These are phyloP conservation scores for Candida albicans DNA, from an alignment of 1,139 yeast species.

Conservation along the genomic window DNA sequence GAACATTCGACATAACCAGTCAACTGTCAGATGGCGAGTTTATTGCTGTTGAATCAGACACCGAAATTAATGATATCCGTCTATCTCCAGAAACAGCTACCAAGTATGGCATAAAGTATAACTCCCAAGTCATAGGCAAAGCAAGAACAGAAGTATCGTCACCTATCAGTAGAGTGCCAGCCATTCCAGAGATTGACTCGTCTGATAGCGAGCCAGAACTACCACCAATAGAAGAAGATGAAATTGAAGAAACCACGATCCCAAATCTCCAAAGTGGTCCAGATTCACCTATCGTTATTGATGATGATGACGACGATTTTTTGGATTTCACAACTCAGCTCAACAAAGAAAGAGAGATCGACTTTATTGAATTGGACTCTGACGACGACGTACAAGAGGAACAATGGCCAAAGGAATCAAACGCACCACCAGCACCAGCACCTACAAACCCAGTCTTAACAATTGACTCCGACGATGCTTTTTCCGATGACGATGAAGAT, in stretches of 20 bases:
- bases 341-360: constrained; percentile 44
- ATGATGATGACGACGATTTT: background rate
- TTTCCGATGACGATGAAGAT: constrained; percentile 42
- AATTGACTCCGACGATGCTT: constrained; percentile 27
- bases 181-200: constrained; percentile 1
- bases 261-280: background rate
- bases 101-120: constrained; percentile 28
- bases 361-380: constrained; percentile 32
- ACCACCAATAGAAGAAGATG: constrained; percentile 2
- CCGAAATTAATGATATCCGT: constrained; percentile 20
- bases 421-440: constrained; percentile 2
- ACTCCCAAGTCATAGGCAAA: background rate
- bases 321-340: constrained; percentile 38
- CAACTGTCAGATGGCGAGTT: constrained; percentile 16
- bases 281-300: background rate
- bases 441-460: constrained; percentile 4
- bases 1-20: constrained; percentile 5
- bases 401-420: constrained; percentile 1
- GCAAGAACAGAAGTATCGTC: background rate
- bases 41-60: constrained; percentile 15
- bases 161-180: background rate
- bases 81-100: constrained; percentile 18
- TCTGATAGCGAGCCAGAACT: constrained; percentile 12
- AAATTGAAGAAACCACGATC: constrained; percentile 3
- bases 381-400: constrained; percentile 29